Conservation (phyloP, 306 rosid species). For the Canavalia gladiata region DNA sequence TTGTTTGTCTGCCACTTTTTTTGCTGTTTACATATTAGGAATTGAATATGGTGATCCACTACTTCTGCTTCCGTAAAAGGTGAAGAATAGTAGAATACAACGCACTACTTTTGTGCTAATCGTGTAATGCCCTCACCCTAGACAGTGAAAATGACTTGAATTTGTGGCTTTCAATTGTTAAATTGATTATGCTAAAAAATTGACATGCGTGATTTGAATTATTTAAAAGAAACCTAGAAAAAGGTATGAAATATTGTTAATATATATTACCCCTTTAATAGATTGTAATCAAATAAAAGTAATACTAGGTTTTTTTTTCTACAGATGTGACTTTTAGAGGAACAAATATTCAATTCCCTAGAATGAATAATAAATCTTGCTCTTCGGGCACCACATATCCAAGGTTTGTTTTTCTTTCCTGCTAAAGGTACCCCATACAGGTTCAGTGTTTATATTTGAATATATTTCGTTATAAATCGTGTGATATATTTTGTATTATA, state of each 20-base stretch:
- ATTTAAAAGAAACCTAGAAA: not conserved
- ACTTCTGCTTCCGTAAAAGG: conserved; percentile 9
- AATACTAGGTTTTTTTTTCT: too few relatives aligned
- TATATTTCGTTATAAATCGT: too few relatives aligned
- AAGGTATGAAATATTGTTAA: not conserved
- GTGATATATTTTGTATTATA: too few relatives aligned
- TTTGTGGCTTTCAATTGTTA: conserved; percentile 37
- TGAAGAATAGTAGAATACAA: not conserved
- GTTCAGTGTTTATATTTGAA: too few relatives aligned
- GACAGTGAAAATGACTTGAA: conserved; percentile 15
- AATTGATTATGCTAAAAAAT: conserved; percentile 18
- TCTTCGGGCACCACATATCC: too few relatives aligned
- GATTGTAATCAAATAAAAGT: too few relatives aligned
- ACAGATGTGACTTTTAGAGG: too few relatives aligned
- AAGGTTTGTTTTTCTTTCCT: too few relatives aligned
- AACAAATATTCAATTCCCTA: too few relatives aligned
- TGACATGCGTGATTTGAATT: not conserved
- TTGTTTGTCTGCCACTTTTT: conserved; percentile 47
- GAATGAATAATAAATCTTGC: too few relatives aligned
- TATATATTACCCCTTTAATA: too few relatives aligned
- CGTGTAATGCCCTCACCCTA: conserved; percentile 9
- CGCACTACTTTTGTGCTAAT: conserved; percentile 31
- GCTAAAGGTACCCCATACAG: too few relatives aligned
- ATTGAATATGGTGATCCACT: conserved; percentile 43
- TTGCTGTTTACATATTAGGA: conserved; percentile 25